A percentile compares a stretch with the other conserved stretches of the same genome.
These are phyloP conservation scores for Albophoma yamanashiensis DNA, from an alignment of 2,329 filamentous ascomycete species.

Conservation along the genomic window DNA sequence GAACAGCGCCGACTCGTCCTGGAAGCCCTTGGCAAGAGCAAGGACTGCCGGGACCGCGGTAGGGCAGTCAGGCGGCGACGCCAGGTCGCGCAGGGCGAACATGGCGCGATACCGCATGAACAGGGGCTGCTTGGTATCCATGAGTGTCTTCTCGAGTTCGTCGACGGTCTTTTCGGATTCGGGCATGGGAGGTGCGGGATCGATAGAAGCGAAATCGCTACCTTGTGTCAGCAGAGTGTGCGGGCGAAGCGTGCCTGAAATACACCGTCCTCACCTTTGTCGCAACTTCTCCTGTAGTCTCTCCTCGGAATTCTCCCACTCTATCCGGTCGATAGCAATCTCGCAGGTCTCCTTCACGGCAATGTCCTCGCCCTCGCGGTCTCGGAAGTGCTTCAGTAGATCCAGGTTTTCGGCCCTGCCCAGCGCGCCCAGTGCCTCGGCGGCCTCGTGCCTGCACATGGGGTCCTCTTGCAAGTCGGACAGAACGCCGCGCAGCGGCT, in stretches of 20 bases:
- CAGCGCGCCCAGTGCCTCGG: constrained; percentile 85
- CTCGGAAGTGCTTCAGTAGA: constrained; percentile 61
- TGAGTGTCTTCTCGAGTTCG: constrained; percentile 63
- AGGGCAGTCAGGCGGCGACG: constrained; percentile 82
- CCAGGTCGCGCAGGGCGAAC: constrained; percentile 92
- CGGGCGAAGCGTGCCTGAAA: constrained; percentile 5
- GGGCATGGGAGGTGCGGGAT: constrained; percentile 83
- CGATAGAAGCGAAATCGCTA: constrained; percentile 91
- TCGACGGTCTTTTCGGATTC: constrained; percentile 59
- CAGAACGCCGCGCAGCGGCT: constrained; percentile 63
- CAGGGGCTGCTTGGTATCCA: constrained; percentile 69
- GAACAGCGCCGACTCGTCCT: constrained; percentile 83
- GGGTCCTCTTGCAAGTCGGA: constrained; percentile 73
- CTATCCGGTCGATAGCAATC: constrained; percentile 85
- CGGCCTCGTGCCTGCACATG: constrained; percentile 95
- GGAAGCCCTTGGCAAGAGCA: constrained; percentile 75
- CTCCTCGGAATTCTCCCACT: constrained; percentile 77
- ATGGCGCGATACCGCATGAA: constrained; percentile 95
- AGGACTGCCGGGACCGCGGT: constrained; percentile 82
- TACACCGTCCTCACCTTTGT: constrained; percentile 51
- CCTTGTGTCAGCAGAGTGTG: not conserved
- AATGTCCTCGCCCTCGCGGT: constrained; percentile 64
- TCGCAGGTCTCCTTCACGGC: constrained; percentile 94
- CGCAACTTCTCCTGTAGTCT: constrained; percentile 66
- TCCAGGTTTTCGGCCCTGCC: constrained; percentile 65